phyloP scores from a whole-genome alignment of 2,329 filamentous ascomycete species.

The Colletotrichum kahawae region DNA sequence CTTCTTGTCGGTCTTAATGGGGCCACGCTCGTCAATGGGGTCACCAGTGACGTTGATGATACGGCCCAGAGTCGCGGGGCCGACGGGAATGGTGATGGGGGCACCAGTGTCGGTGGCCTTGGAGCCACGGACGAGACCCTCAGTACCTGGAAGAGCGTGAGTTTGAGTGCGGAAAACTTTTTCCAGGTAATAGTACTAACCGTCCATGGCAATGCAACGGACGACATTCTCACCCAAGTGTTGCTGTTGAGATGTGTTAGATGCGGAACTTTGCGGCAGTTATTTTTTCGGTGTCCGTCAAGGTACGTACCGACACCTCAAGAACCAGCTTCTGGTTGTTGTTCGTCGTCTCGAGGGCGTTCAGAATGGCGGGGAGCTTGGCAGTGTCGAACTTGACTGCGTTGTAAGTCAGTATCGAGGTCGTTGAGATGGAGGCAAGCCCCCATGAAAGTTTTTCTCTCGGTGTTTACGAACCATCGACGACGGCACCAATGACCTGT shows the following conservation, averaged over 20 bases:
- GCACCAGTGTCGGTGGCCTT: constrained; percentile 86
- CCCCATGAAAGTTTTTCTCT: constrained; percentile 11
- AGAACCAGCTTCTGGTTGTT: constrained; percentile 93
- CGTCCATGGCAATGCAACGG: constrained; percentile 99
- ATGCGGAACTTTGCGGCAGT: background rate
- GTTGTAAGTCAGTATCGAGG: constrained; percentile 4
- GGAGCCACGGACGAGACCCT: constrained; percentile 96
- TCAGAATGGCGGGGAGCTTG: constrained; percentile 95
- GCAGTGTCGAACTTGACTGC: constrained; percentile 96
- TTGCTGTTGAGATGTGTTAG: constrained; percentile 71
- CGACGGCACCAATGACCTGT: constrained; percentile 97
- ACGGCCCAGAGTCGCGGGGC: constrained; percentile 90
- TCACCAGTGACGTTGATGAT: constrained; percentile 99
- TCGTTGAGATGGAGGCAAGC: background rate
- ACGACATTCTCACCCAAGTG: constrained; percentile 99
- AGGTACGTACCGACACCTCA: constrained; percentile 83
- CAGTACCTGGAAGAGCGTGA: constrained; percentile 73
- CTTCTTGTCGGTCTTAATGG: constrained; percentile 90
- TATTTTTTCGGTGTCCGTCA: background rate
- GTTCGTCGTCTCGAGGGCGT: constrained; percentile 92
- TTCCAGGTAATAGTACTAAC: constrained; percentile 57
- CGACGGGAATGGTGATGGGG: constrained; percentile 97
- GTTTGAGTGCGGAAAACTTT: constrained; percentile 24
- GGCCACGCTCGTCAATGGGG: constrained; percentile 98
- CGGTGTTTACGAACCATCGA: constrained; percentile 78